Evolutionary conservation across 139 green algal genomes (phyloP), one percentile per base, ranked within the genome.

Genomic region (Tetraselmis chui): DNA sequence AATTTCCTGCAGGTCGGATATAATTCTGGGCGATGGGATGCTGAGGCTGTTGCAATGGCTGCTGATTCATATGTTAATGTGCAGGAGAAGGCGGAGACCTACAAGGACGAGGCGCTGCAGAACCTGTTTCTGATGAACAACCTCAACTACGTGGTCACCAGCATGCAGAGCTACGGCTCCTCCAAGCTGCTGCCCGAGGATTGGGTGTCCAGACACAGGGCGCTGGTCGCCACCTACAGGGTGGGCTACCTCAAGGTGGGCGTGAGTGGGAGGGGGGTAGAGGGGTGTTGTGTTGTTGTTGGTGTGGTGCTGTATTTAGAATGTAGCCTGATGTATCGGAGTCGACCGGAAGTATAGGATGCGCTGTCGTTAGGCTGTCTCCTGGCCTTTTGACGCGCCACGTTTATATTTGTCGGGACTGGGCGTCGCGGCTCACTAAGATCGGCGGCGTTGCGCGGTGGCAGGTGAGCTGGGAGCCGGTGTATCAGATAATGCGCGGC

Each of bases 91-190:
- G 77, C 83, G 18, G 82, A 76, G 82, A 26, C 78, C 32, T 88
- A 87, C 59, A 78, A 83, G 0, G 76, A 87, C 30, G n/a, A 30
- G 22, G 76, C 80, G 79, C 82, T 88, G 30, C 25, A 28, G 59
- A 77, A 88, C 32, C 59, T 88, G 2, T 88, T 88, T 32, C 83
- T 88, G 26, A 88, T 88, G 83, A 88, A 88, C 83, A 88, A 88
- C 80, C 30, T 84, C 0, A 75, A 88, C 83, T 88, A 88, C 78
- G 80, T 88, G 5, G 83, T 88, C 22, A 79, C 83, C 59, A 77
- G 31, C 29, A 32, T 88, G 22, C 30, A 79, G 30, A 88, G 45
- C 79, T 88, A 29, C 82, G 84, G 45, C 45, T 67, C 45, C 45
- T 67, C 45, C 45, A 5, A 67, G 45, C 45, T 67, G 45, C 45